Evolutionary conservation across 768 basidiomycete genomes (phyloP), one percentile per base, ranked within the genome.

Genomic region (Rhizopogon salebrosus): DNA sequence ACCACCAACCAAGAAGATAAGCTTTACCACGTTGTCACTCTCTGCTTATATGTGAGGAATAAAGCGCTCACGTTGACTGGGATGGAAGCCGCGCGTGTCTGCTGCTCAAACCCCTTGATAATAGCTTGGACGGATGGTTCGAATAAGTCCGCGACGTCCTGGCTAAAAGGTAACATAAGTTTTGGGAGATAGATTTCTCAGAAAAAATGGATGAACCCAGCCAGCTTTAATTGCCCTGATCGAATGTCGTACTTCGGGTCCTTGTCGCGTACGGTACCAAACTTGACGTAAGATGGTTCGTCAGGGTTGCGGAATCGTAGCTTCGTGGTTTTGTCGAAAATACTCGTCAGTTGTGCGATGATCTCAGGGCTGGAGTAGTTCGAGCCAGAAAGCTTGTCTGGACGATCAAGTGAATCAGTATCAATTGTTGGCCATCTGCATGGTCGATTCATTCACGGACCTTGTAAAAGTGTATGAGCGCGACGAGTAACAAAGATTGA

Each of bases 1-100:
- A 0, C 79, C 78, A 2, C 80, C 79, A 1, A 81, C 78, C 2
- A 84, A 70, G 38, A 80, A 72, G n/a, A 75, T 68, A 14, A 69
- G 50, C 70, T 70, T 24, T 4, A 16, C 4, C 0, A 6, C 20
- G 7, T 8, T 49, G 9, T 11, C 6, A 49, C 9, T 1, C 16
- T 14, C 1, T 2, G 6, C 9, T 34, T 23, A 20, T 35, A 36
- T 23, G 26, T 3, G 6, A n/a, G 26, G 29, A 31, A 31, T 4
- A 18, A 31, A 13, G 53, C 18, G 59, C 64, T 53, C 58, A 67
- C 74, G 34, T 57, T 54, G 38, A 76, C 65, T 3, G 51, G 45
- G 18, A 60, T 51, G 11, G 18, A 35, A 1, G 63, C 60, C 11
- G 55, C 64, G 6, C 53, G 54, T 11, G 52, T 54, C 43, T 72